Evolutionary conservation across 164 flowering plant species (phyloP), one percentile per base, ranked within the genome.

Genomic region (Nelumbo lutea): DNA sequence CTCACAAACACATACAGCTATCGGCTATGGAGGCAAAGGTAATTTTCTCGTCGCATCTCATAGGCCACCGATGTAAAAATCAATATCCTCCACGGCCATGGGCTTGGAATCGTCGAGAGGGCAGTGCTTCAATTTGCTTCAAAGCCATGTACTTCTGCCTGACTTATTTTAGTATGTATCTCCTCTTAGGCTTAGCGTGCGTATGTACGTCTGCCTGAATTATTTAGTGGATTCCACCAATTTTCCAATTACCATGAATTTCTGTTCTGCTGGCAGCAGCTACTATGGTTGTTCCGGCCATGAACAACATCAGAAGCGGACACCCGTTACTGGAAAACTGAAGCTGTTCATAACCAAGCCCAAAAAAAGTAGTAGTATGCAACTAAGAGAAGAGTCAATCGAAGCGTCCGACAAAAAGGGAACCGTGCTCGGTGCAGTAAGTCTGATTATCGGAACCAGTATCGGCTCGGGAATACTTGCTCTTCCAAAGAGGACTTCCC

Each of bases 401-500:
- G 13, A 64, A 14, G 62, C 14, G 48, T 14, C 75, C 5, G 60
- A 76, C 77, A 80, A 77, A 72, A 83, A 80, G 72, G 97, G 94
- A 7, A 84, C 84, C 3, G 45, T 86, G 9, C 76, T 79, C 55
- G 97, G 97, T 45, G 94, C 94, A 8, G 85, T 89, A 61, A 88
- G 94, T 71, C 81, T 91, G 61, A 84, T 89, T 4, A 74, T 85
- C 51, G 97, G 97, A 39, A 86, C 94, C 27, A 90, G 90, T 69
- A 89, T 88, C 56, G 97, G 97, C 42, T 79, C 94, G 5, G 92
- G 97, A 13, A 87, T 90, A 61, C 94, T 88, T 59, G 91, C 86
- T 43, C 89, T 90, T 7, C 97, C 94, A 1, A 51, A 79, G 80
- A 87, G 77, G 76, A 90, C 91, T 66, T 82, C 89, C 47, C 87